phyloP scores from a whole-genome alignment of 352 stramenopile species.

The Globisporangium irregulare region DNA sequence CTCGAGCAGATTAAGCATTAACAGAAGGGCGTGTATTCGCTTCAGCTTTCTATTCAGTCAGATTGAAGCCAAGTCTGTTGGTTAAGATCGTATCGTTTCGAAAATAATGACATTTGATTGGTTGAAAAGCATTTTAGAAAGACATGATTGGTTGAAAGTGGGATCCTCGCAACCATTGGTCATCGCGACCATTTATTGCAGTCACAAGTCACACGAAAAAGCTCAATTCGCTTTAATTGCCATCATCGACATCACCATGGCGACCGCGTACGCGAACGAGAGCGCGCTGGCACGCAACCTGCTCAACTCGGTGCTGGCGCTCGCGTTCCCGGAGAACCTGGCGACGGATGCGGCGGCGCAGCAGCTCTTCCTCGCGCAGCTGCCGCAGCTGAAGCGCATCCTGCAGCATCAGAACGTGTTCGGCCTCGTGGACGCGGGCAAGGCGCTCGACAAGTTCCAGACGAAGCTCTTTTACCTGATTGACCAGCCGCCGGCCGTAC shows the following conservation, averaged over 20 bases:
- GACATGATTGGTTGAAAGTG: not conserved
- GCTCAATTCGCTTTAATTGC: not conserved
- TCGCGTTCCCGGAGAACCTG: constrained; percentile 63
- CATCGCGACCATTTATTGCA: not conserved
- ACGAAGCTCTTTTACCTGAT: constrained; percentile 57
- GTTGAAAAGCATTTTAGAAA: not conserved
- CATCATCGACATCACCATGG: constrained; percentile 6
- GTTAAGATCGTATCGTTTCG: not conserved
- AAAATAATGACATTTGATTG: not conserved
- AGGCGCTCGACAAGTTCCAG: constrained; percentile 76
- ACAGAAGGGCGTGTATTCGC: not conserved
- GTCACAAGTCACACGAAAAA: not conserved
- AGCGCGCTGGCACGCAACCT: constrained; percentile 68
- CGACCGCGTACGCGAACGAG: constrained; percentile 24
- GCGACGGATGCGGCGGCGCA: constrained; percentile 37
- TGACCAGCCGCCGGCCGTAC: constrained; percentile 29
- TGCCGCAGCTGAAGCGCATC: constrained; percentile 43
- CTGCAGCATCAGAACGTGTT: constrained; percentile 74
- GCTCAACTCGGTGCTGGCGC: constrained; percentile 71
- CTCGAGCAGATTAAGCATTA: constrained; percentile 83
- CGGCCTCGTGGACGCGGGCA: constrained; percentile 62
- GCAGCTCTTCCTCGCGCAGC: constrained; percentile 45
- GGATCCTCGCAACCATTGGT: not conserved
- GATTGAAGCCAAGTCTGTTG: not conserved
- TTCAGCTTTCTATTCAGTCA: too few relatives aligned